A percentile compares a stretch with the other conserved stretches of the same genome.
These are phyloP conservation scores for Citrus cavaleriei DNA, from an alignment of 345 rosid species.

Conservation along the genomic window DNA sequence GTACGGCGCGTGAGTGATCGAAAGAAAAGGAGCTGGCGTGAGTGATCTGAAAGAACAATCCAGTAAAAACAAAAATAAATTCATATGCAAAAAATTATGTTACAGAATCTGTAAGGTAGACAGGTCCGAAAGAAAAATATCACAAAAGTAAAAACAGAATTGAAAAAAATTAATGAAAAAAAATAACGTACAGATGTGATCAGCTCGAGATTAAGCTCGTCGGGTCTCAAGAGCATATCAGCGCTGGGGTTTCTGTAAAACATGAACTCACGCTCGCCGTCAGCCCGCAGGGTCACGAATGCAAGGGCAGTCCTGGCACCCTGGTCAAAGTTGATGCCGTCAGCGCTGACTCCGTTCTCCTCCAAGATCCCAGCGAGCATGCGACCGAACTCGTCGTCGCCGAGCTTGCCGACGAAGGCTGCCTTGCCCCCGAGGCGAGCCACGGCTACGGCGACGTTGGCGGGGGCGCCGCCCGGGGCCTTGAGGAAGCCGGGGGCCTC, in stretches of 20 bases:
- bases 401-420: constrained; percentile 90
- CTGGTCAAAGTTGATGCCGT: constrained; percentile 81
- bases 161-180: neutral
- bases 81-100: no score
- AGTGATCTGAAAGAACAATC: no score
- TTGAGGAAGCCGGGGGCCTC: constrained; percentile 96
- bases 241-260: constrained; percentile 96
- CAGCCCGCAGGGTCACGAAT: constrained; percentile 88
- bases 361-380: constrained; percentile 95
- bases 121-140: no score
- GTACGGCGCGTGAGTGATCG: no score
- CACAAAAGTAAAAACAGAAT: no score
- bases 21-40: no score
- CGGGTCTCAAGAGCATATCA: constrained; percentile 85
- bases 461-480: constrained; percentile 98
- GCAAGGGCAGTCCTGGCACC: constrained; percentile 98
- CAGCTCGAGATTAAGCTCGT: constrained; percentile 80
- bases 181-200: constrained; percentile 70
- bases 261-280: constrained; percentile 98
- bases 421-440: constrained; percentile 72
- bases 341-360: constrained; percentile 64
- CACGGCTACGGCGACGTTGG: constrained; percentile 94
- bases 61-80: no score
- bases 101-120: no score
- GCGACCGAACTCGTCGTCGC: constrained; percentile 93